Conservation (phyloP, 257 asterid species). For the Fraxinus americana region DNA sequence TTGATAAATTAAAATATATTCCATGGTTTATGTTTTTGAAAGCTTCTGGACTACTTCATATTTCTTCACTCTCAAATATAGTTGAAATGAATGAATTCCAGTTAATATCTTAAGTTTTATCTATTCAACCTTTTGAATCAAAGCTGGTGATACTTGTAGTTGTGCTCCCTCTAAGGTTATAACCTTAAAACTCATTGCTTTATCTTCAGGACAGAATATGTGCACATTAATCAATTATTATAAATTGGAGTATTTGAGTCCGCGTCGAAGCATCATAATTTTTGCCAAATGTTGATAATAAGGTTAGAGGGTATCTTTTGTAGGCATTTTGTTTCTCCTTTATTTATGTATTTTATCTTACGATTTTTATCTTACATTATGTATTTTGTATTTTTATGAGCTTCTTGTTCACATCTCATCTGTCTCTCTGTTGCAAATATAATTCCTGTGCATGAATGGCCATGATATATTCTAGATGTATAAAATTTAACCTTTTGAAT, state of each 20-base stretch:
- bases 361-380: background rate
- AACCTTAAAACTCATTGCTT: background rate
- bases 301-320: conserved; percentile 9
- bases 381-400: conserved; percentile 2
- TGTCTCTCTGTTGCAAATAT: background rate
- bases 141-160: background rate
- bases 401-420: conserved; percentile 16
- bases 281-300: background rate
- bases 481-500: conserved; percentile 2
- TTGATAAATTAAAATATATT: background rate
- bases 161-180: background rate
- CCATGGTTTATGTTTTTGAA: background rate
- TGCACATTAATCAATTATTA: background rate
- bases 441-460: conserved; percentile 10
- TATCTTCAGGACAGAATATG: background rate
- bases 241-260: background rate
- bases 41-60: background rate
- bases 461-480: background rate
- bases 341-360: background rate
- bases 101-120: background rate
- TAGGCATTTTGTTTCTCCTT: conserved; percentile 3
- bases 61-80: background rate
- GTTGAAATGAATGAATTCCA: background rate
- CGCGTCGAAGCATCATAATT: background rate
- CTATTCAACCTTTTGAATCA: background rate